These are phyloP conservation scores for Chaetomium strumarium DNA, from an alignment of 2,329 filamentous ascomycete genomes.

Conservation along the genomic window DNA sequence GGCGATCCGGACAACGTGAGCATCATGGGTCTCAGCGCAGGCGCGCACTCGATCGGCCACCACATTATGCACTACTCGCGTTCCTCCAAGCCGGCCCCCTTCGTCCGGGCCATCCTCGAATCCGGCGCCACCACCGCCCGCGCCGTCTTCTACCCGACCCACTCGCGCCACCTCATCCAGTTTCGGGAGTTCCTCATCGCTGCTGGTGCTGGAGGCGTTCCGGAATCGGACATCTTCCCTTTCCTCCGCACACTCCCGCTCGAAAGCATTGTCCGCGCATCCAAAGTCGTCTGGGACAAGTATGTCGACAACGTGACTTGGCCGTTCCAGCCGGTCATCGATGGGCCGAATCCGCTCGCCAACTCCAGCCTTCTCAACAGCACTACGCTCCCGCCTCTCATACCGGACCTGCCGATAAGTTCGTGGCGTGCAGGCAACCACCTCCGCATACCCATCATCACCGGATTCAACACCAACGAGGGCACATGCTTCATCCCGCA, in stretches of 20 bases:
- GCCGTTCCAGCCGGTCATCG: conserved; percentile 66
- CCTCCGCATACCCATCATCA: conserved; percentile 57
- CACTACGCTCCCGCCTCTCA: conserved; percentile 35
- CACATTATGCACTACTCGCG: conserved; percentile 51
- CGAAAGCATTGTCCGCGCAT: conserved; percentile 35
- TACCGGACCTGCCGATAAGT: conserved; percentile 52
- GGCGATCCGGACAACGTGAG: conserved; percentile 54
- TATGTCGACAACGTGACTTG: conserved; percentile 44
- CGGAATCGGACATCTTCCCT: conserved; percentile 45
- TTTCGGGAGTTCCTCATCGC: conserved; percentile 49
- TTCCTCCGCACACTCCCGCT: conserved; percentile 42
- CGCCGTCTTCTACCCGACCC: conserved; percentile 45
- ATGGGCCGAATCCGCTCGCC: conserved; percentile 36
- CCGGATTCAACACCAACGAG: conserved; percentile 66
- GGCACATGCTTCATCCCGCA: conserved; percentile 58
- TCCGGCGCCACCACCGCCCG: conserved; percentile 52
- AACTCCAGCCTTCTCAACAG: conserved; percentile 15
- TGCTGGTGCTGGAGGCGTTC: conserved; percentile 42
- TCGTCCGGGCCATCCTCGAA: conserved; percentile 51
- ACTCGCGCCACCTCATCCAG: conserved; percentile 53
- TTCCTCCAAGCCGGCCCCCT: conserved; percentile 33
- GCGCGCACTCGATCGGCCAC: conserved; percentile 63
- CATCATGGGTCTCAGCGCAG: conserved; percentile 56
- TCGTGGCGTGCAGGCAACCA: conserved; percentile 49
- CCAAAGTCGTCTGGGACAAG: conserved; percentile 37